Evolutionary conservation across 768 basidiomycete genomes (phyloP).

Genomic region (Pulveroboletus sp.): DNA sequence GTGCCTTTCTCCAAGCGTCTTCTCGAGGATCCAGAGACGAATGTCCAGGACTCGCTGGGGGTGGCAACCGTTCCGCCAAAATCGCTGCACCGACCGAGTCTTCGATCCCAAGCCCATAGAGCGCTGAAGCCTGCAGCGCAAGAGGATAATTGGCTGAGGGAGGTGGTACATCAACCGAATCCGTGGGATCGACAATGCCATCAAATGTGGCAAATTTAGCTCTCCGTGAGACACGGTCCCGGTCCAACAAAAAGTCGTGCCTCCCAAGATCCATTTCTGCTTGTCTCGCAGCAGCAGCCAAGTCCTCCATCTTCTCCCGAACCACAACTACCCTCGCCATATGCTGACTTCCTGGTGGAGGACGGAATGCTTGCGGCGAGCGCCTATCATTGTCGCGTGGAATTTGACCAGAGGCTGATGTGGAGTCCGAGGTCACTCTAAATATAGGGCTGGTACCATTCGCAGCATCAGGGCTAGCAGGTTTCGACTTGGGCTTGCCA

Average conservation of each 20-base stretch:
- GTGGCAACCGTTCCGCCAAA: constrained; percentile 71
- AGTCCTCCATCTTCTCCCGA: constrained; percentile 72
- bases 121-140: constrained; percentile 68
- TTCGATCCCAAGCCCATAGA: constrained; percentile 67
- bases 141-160: constrained; percentile 67
- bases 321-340: constrained; percentile 74
- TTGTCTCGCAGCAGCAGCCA: constrained; percentile 66
- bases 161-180: constrained; percentile 73
- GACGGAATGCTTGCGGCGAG: constrained; percentile 34
- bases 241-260: constrained; percentile 45
- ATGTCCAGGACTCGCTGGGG: constrained; percentile 55
- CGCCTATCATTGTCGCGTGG: constrained; percentile 35
- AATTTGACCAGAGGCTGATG: constrained; percentile 41
- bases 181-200: constrained; percentile 77
- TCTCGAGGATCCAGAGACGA: constrained; percentile 52
- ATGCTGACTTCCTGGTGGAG: constrained; percentile 33
- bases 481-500: constrained; percentile 63
- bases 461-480: constrained; percentile 42
- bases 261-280: constrained; percentile 68
- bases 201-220: constrained; percentile 38
- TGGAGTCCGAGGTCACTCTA: constrained; percentile 63
- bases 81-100: constrained; percentile 72
- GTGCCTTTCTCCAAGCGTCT: constrained; percentile 69
- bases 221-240: constrained; percentile 38
- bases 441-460: constrained; percentile 44